Conservation (phyloP, 2,329 filamentous ascomycete genomes). For the Aspergillus sp. region DNA sequence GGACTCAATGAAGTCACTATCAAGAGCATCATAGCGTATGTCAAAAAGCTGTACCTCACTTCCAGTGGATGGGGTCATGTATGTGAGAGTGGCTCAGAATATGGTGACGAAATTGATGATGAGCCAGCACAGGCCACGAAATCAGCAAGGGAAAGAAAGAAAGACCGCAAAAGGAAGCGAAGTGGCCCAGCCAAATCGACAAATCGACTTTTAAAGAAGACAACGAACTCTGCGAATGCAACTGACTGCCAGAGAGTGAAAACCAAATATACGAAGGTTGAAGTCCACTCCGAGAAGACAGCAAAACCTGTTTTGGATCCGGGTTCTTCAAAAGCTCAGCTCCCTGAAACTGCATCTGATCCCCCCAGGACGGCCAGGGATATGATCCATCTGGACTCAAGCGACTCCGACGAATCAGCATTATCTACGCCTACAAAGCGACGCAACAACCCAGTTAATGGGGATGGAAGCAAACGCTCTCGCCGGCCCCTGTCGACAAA, state of each 20-base stretch:
- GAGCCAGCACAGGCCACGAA: neutral
- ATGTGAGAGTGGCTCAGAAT: neutral
- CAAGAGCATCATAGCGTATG: neutral
- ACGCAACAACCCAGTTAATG: neutral
- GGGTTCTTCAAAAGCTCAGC: neutral
- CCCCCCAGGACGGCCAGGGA: neutral
- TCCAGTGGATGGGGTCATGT: neutral
- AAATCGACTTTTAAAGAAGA: neutral
- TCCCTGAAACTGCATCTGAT: neutral
- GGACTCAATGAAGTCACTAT: neutral
- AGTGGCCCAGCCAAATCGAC: neutral
- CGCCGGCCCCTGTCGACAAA: neutral
- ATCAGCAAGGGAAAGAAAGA: neutral
- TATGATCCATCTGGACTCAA: neutral
- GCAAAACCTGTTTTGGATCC: neutral
- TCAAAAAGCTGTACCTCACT: neutral
- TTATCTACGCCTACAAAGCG: neutral
- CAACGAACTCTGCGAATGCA: neutral
- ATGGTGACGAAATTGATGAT: neutral
- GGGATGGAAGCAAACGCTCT: neutral
- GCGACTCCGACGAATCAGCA: neutral
- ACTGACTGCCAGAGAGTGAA: neutral
- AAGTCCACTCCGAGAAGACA: neutral
- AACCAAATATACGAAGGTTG: neutral
- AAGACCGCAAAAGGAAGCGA: slow-evolving; percentile 10